Evolutionary conservation across 169 alveolate species (phyloP).

Genomic region (Theileria luwenshuni): DNA sequence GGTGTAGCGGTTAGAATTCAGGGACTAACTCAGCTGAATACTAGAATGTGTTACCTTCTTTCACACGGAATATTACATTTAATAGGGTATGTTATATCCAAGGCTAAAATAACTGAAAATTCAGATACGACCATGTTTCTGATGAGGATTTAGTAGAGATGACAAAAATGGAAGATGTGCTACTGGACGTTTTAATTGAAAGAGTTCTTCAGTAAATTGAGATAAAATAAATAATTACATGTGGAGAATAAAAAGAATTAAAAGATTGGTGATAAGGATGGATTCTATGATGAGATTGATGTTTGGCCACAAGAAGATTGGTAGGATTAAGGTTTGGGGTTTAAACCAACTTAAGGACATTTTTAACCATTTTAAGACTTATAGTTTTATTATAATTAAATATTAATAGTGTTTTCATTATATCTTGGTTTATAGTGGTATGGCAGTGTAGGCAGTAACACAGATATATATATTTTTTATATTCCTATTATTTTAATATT

Average conservation of each 20-base stretch:
- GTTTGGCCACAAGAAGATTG: too few relatives aligned
- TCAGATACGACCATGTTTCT: conserved; percentile 56
- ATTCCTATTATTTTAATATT: background rate
- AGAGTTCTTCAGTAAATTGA: too few relatives aligned
- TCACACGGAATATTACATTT: conserved; percentile 68
- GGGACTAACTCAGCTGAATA: conserved; percentile 31
- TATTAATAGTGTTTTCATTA: too few relatives aligned
- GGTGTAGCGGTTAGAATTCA: conserved; percentile 58
- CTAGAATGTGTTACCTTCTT: conserved; percentile 54
- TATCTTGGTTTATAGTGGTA: too few relatives aligned
- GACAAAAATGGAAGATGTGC: conserved; percentile 53
- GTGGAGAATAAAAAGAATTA: too few relatives aligned
- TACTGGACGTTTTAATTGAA: conserved; percentile 38
- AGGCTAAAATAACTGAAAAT: background rate
- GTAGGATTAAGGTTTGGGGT: too few relatives aligned
- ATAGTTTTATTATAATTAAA: too few relatives aligned
- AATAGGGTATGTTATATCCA: conserved; percentile 42
- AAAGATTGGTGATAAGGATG: background rate
- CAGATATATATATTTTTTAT: background rate
- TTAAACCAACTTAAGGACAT: too few relatives aligned
- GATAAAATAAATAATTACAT: background rate
- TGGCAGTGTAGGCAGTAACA: too few relatives aligned
- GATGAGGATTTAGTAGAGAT: conserved; percentile 48
- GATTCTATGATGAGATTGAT: too few relatives aligned
- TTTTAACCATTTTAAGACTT: too few relatives aligned